Evolutionary conservation across 768 basidiomycete species (phyloP), one percentile per base, ranked within the genome.

Genomic region (Leccinum boreale): DNA sequence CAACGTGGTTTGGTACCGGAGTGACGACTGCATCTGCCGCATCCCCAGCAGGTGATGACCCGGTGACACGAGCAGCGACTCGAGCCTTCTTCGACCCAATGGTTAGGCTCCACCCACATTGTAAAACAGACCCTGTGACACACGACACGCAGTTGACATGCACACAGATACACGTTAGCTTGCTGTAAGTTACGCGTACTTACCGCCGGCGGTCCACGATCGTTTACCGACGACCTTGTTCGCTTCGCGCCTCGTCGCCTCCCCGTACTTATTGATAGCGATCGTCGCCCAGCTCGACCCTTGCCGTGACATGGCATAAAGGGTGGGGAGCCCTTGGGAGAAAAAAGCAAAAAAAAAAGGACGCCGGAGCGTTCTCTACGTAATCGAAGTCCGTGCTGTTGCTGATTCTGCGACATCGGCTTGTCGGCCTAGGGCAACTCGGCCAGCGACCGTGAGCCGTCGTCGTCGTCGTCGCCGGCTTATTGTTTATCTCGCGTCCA

Each of bases 361-460:
- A n/a, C 17, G 17, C 36, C 36, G 36, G 36, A n/a, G 9, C 36
- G 17, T 15, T 39, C 36, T 3, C 39, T 42, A 64, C 66, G 60
- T 67, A 67, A 68, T 59, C 36, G 56, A 67, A 68, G 66, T 9
- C 50, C 5, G 19, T 14, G 17, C 3, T 17, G 49, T 23, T 15
- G 52, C 7, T 28, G 21, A 9, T 35, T 39, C 33, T 29, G 28
- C 56, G 17, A 28, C 21, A 46, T 50, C 60, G 46, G 56, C 49
- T 52, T 55, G 61, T 50, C 52, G 24, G 35, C n/a, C 17, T n/a
- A 10, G 35, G 15, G 36, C 17, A n/a, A n/a, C 36, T 39, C 17
- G 17, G 17, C 17, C 9, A 39, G 36, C 7, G 36, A 0, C 17
- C 36, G 33, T 35, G 33, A 17, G 15, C 7, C 11, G 10, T 7